Base-by-base conservation (phyloP, 345 rosid species). In the Moricandia moricandioides region DNA sequence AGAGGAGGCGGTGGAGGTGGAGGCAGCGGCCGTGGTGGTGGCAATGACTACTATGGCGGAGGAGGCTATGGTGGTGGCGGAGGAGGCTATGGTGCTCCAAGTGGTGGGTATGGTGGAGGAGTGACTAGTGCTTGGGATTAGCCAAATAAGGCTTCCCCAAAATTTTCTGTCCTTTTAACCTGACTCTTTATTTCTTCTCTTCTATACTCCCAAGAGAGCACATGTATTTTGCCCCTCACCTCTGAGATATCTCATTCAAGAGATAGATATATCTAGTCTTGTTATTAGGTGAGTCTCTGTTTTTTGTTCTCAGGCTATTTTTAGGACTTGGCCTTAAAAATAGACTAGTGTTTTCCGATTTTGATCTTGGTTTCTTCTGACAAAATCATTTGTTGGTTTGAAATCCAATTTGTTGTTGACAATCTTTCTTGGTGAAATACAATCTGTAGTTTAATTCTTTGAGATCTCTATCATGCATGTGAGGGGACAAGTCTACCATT, bases 61-160 rank as follows among this genome's bases (percentile, higher is more conserved):
- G 24, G 24, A 21, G 52, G 52, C 8, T 2, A 90, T 3, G 80
- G 89, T 2, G 75, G 81, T 34, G 84, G 76, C 11, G 83, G 85
- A 0, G 81, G 77, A 18, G 76, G 80, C 3, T 71, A 66, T 7
- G 78, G 78, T 62, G 82, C 62, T n/a, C 78, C 78, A 24, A 74
- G 75, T 39, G 79, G 79, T 14, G 79, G 79, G 11, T 71, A 76
- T 67, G 80, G 80, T 40, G 70, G 89, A 29, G 92, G 88, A 57
- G 87, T 74, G 78, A 77, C 88, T 67, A 93, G 98, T 66, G 95
- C 98, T 54, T 93, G 96, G 97, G 98, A 90, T 80, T 93, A 81
- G 74, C 54, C 77, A 40, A 66, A 17, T 58, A 57, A 64, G 76
- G 67, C 77, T 35, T 35, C 24, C 24, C 49, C 55, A 43, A 83